Base-by-base conservation (phyloP, 495 filamentous ascomycete genomes). In the Aspergillus diversus region DNA sequence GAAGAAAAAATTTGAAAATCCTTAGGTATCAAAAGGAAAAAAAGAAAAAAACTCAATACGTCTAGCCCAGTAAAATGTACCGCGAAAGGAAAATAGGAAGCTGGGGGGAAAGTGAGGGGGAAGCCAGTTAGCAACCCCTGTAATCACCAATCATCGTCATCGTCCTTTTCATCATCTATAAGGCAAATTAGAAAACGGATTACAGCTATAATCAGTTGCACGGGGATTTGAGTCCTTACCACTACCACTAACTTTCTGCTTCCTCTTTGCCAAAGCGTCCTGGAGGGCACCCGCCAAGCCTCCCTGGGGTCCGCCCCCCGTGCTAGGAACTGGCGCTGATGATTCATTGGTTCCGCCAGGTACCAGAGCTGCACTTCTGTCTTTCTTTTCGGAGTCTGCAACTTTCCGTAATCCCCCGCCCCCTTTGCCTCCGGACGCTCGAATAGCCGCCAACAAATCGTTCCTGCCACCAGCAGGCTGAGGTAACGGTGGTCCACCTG, bases 221-320 rank as follows among this genome's bases (percentile, higher is more conserved):
- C 32, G 35, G 42, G 21, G 47, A 15, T 5, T 37, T 58, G 9
- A 47, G 55, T 53, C 89, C 92, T 85, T 89, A 97, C 93, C 93
- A 80, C 91, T 95, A 71, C 87, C 84, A 73, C 90, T 89, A 70
- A 96, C 93, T 81, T 93, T 94, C 77, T 90, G 84, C 79, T 96
- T 96, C 77, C 93, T 80, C 77, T 91, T 86, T 64, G 85, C 84
- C 63, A 94, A 76, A 50, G 89, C 91, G 58, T 86, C 87, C 61
- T 91, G 90, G 61, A 97, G 77, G 55, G 92, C 92, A 75, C 89
- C 90, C 32, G 91, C 91, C 83, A 97, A 82, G 5, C 88, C 86
- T 61, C 86, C 90, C 33, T 84, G 79, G 61, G 83, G 78, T 50
- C 79, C 85, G 61, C 84, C 74, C 52, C 80, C 84, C 62, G 81